phyloP scores from a whole-genome alignment of 345 rosid species.

The Balakata baccata region DNA sequence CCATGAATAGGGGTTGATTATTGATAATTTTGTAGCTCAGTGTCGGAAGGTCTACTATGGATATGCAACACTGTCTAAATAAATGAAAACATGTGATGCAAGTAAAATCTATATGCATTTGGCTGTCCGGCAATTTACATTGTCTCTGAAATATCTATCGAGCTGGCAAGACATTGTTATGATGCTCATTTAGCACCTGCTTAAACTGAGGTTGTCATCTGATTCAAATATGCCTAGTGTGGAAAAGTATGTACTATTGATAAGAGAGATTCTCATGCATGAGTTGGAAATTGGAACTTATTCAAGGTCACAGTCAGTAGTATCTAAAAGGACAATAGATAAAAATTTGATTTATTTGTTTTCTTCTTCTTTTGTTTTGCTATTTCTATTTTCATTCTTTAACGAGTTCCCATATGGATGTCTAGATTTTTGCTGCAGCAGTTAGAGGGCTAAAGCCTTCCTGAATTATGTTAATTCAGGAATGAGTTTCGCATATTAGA shows the following conservation, averaged over 20 bases:
- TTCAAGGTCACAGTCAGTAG: background rate
- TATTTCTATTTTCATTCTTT: background rate
- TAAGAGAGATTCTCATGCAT: too few species aligned
- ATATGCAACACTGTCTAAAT: background rate
- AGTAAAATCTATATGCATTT: background rate
- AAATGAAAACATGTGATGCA: background rate
- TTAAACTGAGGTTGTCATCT: too few species aligned
- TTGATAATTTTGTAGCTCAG: too few species aligned
- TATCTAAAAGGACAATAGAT: background rate
- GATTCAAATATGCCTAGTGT: too few species aligned
- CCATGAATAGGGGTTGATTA: too few species aligned
- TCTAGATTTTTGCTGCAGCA: constrained; percentile 47
- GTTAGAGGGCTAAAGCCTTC: constrained; percentile 38
- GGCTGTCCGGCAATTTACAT: background rate
- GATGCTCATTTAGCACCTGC: background rate
- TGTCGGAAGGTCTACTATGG: too few species aligned
- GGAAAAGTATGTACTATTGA: too few species aligned
- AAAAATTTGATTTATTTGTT: background rate
- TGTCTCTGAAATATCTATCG: background rate
- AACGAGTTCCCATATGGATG: constrained; percentile 3
- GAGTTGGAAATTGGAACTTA: too few species aligned
- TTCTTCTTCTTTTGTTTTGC: background rate
- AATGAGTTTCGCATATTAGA: background rate
- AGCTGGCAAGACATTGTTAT: background rate
- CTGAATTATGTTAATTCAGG: background rate